phyloP scores from a whole-genome alignment of 129 eudicot genomes.

The Helianthus tuberosus region DNA sequence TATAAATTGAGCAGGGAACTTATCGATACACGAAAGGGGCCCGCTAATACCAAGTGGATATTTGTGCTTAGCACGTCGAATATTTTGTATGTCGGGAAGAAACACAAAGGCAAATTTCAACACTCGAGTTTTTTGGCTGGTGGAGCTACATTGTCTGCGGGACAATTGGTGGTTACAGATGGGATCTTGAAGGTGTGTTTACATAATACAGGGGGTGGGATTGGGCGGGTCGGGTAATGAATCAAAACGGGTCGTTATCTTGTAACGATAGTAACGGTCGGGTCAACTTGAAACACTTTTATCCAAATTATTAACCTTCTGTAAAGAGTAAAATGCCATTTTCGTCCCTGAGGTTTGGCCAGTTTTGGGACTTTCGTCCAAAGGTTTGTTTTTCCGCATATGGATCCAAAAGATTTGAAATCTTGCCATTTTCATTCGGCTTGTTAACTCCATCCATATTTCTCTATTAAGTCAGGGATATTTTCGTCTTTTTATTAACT shows the following conservation, averaged over 20 bases:
- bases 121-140: slow-evolving; percentile 97
- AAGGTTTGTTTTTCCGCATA: no score
- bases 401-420: no score
- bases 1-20: slow-evolving; percentile 55
- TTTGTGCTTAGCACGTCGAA: slow-evolving; percentile 73
- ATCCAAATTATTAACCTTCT: background rate
- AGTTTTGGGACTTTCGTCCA: no score
- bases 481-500: no score
- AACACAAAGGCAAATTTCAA: slow-evolving; percentile 77
- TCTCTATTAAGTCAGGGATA: no score
- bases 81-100: slow-evolving; percentile 66
- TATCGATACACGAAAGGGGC: slow-evolving; percentile 59
- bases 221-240: background rate
- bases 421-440: no score
- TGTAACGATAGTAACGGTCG: background rate
- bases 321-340: background rate
- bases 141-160: slow-evolving; percentile 89
- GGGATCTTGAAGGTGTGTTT: slow-evolving; percentile 66
- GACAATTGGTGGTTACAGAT: slow-evolving; percentile 62
- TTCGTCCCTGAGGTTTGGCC: no score
- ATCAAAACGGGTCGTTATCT: background rate
- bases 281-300: background rate
- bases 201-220: background rate
- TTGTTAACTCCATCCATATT: no score
- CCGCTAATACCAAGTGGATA: slow-evolving; percentile 72